These are phyloP conservation scores for Geranium incanum DNA, from an alignment of 441 rosid species.

Conservation along the genomic window DNA sequence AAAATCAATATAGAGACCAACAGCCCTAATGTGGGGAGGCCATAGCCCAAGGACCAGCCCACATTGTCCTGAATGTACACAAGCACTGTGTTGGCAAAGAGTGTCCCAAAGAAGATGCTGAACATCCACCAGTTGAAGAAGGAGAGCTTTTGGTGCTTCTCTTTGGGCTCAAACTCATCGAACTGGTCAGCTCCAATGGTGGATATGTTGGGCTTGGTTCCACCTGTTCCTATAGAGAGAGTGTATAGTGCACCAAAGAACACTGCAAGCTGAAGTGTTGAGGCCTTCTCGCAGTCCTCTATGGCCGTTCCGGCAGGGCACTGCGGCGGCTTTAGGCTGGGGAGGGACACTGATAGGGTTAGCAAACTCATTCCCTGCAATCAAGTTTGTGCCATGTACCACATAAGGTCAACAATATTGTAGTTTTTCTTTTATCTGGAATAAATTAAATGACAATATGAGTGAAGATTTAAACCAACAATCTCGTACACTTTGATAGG, in stretches of 20 bases:
- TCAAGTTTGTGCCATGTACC: background rate
- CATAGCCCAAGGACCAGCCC: conserved; percentile 74
- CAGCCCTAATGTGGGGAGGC: conserved; percentile 66
- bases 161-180: conserved; percentile 69
- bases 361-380: conserved; percentile 65
- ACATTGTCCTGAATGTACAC: conserved; percentile 87
- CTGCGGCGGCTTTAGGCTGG: conserved; percentile 57
- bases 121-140: conserved; percentile 99
- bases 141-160: conserved; percentile 64
- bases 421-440: no score
- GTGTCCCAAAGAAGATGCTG: conserved; percentile 80
- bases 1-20: conserved; percentile 49
- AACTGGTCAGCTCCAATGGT: conserved; percentile 90
- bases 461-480: no score
- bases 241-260: conserved; percentile 69
- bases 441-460: no score
- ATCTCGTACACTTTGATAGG: no score
- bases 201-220: conserved; percentile 88
- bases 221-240: conserved; percentile 70
- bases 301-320: conserved; percentile 29
- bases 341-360: conserved; percentile 66
- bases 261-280: conserved; percentile 47
- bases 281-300: conserved; percentile 45
- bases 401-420: background rate
- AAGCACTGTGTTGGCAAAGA: conserved; percentile 70